A percentile compares a stretch with the other conserved stretches of the same genome.
phyloP scores from a whole-genome alignment of 805 yeast genomes.

The Cyberlindnera mycetangii region DNA sequence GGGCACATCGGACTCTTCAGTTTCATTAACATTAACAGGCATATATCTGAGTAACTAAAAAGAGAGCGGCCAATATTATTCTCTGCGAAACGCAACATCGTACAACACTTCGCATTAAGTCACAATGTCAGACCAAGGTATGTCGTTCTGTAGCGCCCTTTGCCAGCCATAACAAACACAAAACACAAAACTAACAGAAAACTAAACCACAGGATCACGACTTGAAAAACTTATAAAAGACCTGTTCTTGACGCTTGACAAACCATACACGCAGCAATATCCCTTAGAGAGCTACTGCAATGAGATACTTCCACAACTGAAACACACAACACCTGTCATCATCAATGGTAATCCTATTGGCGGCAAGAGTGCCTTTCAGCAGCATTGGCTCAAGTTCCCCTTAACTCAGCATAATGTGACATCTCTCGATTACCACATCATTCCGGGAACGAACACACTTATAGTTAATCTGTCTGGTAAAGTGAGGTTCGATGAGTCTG shows the following conservation, averaged over 20 bases:
- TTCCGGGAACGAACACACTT: conserved; percentile 59
- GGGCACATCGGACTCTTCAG: neutral
- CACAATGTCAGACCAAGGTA: conserved; percentile 16
- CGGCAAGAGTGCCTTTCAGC: conserved; percentile 50
- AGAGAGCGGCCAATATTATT: too few species aligned
- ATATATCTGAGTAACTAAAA: too few species aligned
- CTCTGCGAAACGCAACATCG: neutral
- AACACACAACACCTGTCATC: conserved; percentile 49
- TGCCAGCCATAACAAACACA: neutral
- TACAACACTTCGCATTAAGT: too few species aligned
- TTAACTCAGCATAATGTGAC: conserved; percentile 58
- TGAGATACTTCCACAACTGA: conserved; percentile 43
- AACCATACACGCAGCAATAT: conserved; percentile 12
- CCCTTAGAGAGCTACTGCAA: conserved; percentile 22
- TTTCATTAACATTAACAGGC: too few species aligned
- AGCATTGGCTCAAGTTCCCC: conserved; percentile 56
- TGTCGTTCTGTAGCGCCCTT: neutral
- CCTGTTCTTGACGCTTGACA: conserved; percentile 26
- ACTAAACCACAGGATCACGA: conserved; percentile 9
- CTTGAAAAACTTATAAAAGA: conserved; percentile 26
- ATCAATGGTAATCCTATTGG: conserved; percentile 58
- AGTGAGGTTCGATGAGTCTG: conserved; percentile 75
- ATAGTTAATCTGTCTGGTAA: conserved; percentile 53
- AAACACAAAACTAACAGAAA: neutral
- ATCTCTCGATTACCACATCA: conserved; percentile 63